Evolutionary conservation across 805 yeast genomes (phyloP), one percentile per base, ranked within the genome.

Genomic region (Suhomyces kilbournensis): DNA sequence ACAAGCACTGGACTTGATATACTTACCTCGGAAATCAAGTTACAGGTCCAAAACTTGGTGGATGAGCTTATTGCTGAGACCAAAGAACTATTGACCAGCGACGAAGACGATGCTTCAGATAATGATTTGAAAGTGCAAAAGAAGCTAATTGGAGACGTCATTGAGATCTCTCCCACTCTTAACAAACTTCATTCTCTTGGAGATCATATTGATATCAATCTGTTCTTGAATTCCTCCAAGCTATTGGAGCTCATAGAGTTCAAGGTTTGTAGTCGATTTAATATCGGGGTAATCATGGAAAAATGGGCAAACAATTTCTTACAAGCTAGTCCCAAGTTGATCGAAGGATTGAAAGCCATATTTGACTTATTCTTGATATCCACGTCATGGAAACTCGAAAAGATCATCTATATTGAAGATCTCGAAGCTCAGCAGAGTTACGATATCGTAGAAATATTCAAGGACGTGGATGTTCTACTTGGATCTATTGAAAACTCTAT

Each of bases 331-430:
- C 52, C 51, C 28, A 51, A 52, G 4, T 50, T 62, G 25, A 55
- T 52, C 7, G 51, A 47, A 3, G 54, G 63, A 0, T 58, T 68
- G 51, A 56, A 47, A 22, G 54, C 53, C 3, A 47, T 69, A 1
- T 54, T 68, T 28, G 70, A 68, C 32, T 61, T 68, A n/a, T 44
- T 66, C 2, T 56, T 71, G 26, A 52, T 64, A 4, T 44, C 65
- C 1, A 56, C 63, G 6, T 66, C 75, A 3, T 68, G 76, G 74
- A 69, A 67, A 50, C 60, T 74, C 15, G 77, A 74, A 43, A 65
- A 62, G 19, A 60, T 74, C 25, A 58, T 70, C 4, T 57, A 59
- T 15, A 60, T 58, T n/a, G 57, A 54, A 22, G 65, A 62, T 44
- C 53, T 54, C 17, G 51, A 60, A 10, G 48, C 57, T 15, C 68